These are phyloP conservation scores for Thelonectria olida DNA, from an alignment of 2,329 filamentous ascomycete genomes.

Conservation along the genomic window DNA sequence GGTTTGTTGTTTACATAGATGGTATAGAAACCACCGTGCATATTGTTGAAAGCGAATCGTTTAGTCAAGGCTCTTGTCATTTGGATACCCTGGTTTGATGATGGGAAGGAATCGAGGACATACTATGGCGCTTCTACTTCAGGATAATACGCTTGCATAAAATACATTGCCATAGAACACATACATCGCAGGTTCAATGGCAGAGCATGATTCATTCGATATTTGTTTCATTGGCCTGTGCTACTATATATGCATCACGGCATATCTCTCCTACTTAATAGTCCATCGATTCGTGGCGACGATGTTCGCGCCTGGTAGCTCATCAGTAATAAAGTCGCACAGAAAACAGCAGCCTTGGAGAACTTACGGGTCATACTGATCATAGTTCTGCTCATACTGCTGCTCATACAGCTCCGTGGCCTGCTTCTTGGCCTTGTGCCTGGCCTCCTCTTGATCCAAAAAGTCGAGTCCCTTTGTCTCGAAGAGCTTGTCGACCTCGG, in stretches of 20 bases:
- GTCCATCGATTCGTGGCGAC: slow-evolving; percentile 18
- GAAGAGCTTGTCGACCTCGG: slow-evolving; percentile 78
- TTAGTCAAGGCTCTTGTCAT: too few relatives aligned
- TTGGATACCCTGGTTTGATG: too few relatives aligned
- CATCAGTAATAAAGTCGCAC: not conserved
- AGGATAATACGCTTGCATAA: too few relatives aligned
- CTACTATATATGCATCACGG: not conserved
- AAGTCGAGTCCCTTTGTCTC: slow-evolving; percentile 75
- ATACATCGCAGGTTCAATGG: too few relatives aligned
- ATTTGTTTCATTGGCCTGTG: too few relatives aligned
- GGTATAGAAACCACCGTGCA: too few relatives aligned
- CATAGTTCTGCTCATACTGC: slow-evolving; percentile 51
- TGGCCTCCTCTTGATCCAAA: slow-evolving; percentile 65
- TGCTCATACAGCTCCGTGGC: slow-evolving; percentile 69
- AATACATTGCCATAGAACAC: too few relatives aligned
- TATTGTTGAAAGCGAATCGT: too few relatives aligned
- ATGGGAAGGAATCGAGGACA: too few relatives aligned
- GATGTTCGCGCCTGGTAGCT: slow-evolving; percentile 40
- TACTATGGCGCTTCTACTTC: too few relatives aligned
- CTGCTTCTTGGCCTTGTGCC: slow-evolving; percentile 66
- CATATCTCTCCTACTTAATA: slow-evolving; percentile 35
- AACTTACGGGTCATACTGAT: slow-evolving; percentile 67
- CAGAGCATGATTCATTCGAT: too few relatives aligned
- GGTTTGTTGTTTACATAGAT: too few relatives aligned
- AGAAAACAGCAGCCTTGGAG: not conserved